Percentiles rank a stretch among this genome's conserved stretches.
Evolutionary conservation across 164 flowering plant genomes (phyloP).

Genomic region (Kalanchoe fedtschenkoi): DNA sequence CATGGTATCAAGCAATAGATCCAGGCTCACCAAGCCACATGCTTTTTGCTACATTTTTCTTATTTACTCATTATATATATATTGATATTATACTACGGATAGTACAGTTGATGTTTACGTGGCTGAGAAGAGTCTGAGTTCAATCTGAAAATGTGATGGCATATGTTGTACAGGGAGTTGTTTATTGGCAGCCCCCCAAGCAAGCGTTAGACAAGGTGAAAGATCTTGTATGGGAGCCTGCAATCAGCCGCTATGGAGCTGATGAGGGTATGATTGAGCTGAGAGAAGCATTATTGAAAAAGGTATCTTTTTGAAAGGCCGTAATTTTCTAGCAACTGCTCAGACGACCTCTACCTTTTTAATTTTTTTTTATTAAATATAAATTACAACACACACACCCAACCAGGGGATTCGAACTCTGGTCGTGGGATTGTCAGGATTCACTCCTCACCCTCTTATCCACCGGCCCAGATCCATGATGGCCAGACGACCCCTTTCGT

Average conservation of each 20-base stretch:
- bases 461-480: too few relatives aligned
- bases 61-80: not conserved
- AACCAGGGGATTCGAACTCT: too few relatives aligned
- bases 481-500: too few relatives aligned
- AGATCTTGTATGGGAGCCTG: constrained; percentile 42
- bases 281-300: constrained; percentile 45
- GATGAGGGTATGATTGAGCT: constrained; percentile 73
- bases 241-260: constrained; percentile 57
- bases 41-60: too few relatives aligned
- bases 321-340: not conserved
- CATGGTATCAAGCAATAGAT: too few relatives aligned
- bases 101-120: too few relatives aligned
- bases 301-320: constrained; percentile 26
- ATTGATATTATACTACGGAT: not conserved
- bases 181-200: constrained; percentile 69
- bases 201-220: constrained; percentile 54
- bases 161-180: constrained; percentile 46
- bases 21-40: too few relatives aligned
- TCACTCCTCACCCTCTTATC: too few relatives aligned
- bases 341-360: too few relatives aligned
- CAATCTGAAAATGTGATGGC: not conserved
- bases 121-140: not conserved
- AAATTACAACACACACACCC: too few relatives aligned
- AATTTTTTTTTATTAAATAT: too few relatives aligned
- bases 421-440: too few relatives aligned